Base-by-base conservation (phyloP, 1,139 yeast genomes). In the Geotrichum candidum region DNA sequence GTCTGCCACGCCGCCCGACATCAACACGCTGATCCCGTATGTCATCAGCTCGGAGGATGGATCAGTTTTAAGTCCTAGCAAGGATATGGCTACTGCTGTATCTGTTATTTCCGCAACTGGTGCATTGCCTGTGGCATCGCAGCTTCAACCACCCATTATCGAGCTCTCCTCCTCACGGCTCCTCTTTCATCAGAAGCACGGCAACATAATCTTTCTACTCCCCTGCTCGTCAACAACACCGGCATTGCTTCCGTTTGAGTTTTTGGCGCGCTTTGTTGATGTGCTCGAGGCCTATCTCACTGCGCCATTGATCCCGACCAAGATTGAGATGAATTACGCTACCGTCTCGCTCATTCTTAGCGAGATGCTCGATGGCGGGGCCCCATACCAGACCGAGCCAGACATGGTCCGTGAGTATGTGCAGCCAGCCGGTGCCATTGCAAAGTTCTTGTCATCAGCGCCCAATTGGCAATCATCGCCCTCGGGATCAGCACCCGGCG, bases 321-420 rank as follows among this genome's bases (percentile, higher is more conserved):
- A 85, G 67, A 77, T 90, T 15, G 87, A 83, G 66, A 80, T 85
- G 53, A 86, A 88, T 70, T 80, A 80, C 65, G 94, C 88, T 69
- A 81, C 88, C 3, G 75, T 89, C 64, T 80, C 87, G 54, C 75
- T 88, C 66, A 67, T 84, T 61, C 69, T 84, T 66, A 82, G 84
- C 67, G 89, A 89, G 69, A 84, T 90, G 84, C 72, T 91, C 29
- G 96, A 90, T 68, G 86, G 84, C 56, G 94, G 95, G 1, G 78
- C 80, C 29, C 96, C 97, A 0, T 82, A 82, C 66, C 78, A 82
- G 58, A 86, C 92, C 0, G 96, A 90, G 67, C 78, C 85, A 59
- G 91, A 90, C 71, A 81, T 84, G 58, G 74, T 92, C 53, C 78
- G 84, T 61, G 95, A 88, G 61, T 74, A 86, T 23, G 85, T 91